Base-by-base conservation (phyloP, 164 flowering plant species). In the Saururus chinensis region DNA sequence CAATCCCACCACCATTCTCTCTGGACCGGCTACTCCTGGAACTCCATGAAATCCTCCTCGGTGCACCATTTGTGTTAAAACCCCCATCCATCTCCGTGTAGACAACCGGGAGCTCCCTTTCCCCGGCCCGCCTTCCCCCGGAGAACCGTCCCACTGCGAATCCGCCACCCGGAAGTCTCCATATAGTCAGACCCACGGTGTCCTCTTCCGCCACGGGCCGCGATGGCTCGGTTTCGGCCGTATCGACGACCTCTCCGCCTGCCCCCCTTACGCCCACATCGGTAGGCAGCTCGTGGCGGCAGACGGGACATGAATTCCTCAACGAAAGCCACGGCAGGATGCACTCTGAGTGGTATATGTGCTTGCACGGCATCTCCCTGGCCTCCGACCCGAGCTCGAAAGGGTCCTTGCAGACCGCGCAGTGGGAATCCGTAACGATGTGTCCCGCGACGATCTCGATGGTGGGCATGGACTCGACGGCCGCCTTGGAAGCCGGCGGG, bases 121-220 rank as follows among this genome's bases (percentile, higher is more conserved):
- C 84, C 0, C 73, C 81, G 0, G 72, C 76, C 19, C 79, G 72
- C 51, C 76, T 56, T 0, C 88, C 86, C 0, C 85, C 85, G 1
- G 74, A 66, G 60, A 84, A 84, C 63, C 96, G 77, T 40, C 96
- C 96, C 12, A 88, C 96, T 0, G 96, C 96, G 60, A 86, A 88
- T 1, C 89, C 96, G 9, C 96, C 96, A 7, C 96, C 90, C 0
- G 96, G 96, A 9, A 88, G 70, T 61, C 92, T 78, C 96, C 92
- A 83, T 14, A 86, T 83, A 9, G 89, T 83, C 69, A 86, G 41
- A 26, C 90, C 92, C 49, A 82, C 81, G 1, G 79, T 57, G 21
- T 74, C 83, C 40, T 74, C 79, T 19, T 77, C 86, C 0, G 42
- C 42, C 19, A 55, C 60, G 19, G 48, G 57, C 20, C 69, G 71